Conservation (phyloP, 257 asterid genomes). For the Fraxinus quadrangulata region DNA sequence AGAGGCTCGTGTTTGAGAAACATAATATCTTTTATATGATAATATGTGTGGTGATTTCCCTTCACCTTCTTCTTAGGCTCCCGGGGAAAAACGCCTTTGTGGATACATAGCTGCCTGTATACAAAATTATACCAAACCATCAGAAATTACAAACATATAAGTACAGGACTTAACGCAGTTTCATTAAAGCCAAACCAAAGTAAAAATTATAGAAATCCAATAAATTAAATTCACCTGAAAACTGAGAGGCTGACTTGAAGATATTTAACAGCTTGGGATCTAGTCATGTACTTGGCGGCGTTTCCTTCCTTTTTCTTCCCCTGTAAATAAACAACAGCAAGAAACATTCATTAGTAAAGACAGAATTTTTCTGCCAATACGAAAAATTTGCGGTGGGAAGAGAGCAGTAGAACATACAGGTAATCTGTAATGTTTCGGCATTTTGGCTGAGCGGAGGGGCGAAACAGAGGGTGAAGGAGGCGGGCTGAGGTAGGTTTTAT, state of each 20-base stretch:
- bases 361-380: neutral
- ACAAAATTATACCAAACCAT: neutral
- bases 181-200: neutral
- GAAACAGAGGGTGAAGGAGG: too few relatives aligned
- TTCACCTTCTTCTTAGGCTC: conserved; percentile 98
- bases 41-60: conserved; percentile 93
- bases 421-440: conserved; percentile 59
- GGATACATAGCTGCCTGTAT: conserved; percentile 57
- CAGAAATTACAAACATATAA: too few relatives aligned
- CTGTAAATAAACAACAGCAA: conserved; percentile 33
- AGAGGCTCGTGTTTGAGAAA: conserved; percentile 85
- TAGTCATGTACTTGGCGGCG: conserved; percentile 85
- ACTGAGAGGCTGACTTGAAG: conserved; percentile 87
- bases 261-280: conserved; percentile 78
- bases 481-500: too few relatives aligned
- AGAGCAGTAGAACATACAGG: conserved; percentile 26
- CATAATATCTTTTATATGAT: conserved; percentile 86
- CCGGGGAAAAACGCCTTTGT: conserved; percentile 90
- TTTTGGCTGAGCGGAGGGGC: neutral
- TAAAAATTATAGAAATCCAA: neutral
- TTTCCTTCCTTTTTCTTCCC: conserved; percentile 99
- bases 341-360: neutral
- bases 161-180: neutral
- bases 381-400: neutral
- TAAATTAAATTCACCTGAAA: conserved; percentile 57